Evolutionary conservation across 192 early-diverging fungal genomes (phyloP).

Genomic region (Gaertneriomyces semiglobifer): DNA sequence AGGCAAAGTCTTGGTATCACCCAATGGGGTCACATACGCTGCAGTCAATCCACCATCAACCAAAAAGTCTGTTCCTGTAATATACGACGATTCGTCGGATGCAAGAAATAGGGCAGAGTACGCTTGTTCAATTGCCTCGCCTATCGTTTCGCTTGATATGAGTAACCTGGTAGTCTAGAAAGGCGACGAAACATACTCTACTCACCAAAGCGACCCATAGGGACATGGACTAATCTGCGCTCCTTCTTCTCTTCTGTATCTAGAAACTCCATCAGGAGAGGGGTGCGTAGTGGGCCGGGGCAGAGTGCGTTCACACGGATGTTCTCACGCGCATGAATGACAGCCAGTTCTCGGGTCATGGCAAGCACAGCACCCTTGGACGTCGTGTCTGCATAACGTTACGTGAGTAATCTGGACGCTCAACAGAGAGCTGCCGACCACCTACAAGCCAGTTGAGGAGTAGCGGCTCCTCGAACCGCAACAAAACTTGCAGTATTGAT

Average conservation of each 20-base stretch:
- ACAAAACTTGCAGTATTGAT: constrained; percentile 86
- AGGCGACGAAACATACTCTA: background rate
- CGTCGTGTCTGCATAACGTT: constrained; percentile 59
- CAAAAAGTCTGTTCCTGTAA: constrained; percentile 80
- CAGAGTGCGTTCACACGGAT: constrained; percentile 82
- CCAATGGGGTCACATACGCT: constrained; percentile 58
- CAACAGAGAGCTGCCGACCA: background rate
- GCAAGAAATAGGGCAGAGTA: constrained; percentile 76
- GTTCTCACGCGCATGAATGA: constrained; percentile 81
- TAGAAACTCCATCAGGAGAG: constrained; percentile 78
- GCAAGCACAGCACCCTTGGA: constrained; percentile 83
- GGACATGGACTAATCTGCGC: constrained; percentile 72
- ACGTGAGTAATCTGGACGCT: too few relatives aligned
- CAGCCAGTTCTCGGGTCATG: constrained; percentile 81
- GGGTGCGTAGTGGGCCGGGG: constrained; percentile 78
- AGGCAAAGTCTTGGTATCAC: constrained; percentile 10
- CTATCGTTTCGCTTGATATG: constrained; percentile 21
- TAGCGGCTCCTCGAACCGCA: constrained; percentile 73
- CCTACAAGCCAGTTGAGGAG: constrained; percentile 78
- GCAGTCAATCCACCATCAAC: constrained; percentile 78
- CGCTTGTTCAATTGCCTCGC: constrained; percentile 83
- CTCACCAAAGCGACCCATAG: constrained; percentile 78
- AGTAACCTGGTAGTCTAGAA: too few relatives aligned
- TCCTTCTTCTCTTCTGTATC: constrained; percentile 82
- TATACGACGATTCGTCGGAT: constrained; percentile 70